Evolutionary conservation across 306 rosid species (phyloP), one percentile per base, ranked within the genome.

Genomic region (Nissolia schottii): DNA sequence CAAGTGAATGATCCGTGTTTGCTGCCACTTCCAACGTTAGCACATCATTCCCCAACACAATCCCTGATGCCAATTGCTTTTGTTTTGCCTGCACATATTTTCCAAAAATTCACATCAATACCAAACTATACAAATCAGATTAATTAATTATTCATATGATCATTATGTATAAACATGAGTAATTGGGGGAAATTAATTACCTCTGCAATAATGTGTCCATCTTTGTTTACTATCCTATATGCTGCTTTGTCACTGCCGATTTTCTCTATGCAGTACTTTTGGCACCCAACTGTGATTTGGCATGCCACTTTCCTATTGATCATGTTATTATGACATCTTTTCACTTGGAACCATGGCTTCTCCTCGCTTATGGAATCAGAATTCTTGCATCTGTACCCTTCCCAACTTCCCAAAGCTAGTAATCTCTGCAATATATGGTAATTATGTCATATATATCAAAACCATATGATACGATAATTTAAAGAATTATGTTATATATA

Each of bases 381-480:
- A 51, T 45, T 65, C 16, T 45, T 72, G 77, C 78, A 43, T 83
- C 71, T 89, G 61, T 74, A 77, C 3, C 92, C 98, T 58, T 87
- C 83, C 98, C 98, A 93, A n/a, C 85, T 37, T 46, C 97, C 92
- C 50, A 86, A 81, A 64, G 87, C 77, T 18, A 77, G 82, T 20
- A 83, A 79, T 72, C 73, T 89, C 94, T 92, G 88, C 83, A 78
- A 11, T 28, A 40, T 7, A 22, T 31, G 14, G 10, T 37, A 1
- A 50, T 34, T 34, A 41, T 41, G 22, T 72, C 11, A 53, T n/a
- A 10, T 29, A 34, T 6, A 10, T 18, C 14, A 61, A 49, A 63
- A 69, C 29, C 67, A 60, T 25, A 27, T n/a, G 12, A 27, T 43
- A 19, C 8, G 18, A 25, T 16, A 15, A 70, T 29, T 29, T 4